These are phyloP conservation scores for Lentinus brumalis DNA, from an alignment of 768 basidiomycete species.

Conservation along the genomic window DNA sequence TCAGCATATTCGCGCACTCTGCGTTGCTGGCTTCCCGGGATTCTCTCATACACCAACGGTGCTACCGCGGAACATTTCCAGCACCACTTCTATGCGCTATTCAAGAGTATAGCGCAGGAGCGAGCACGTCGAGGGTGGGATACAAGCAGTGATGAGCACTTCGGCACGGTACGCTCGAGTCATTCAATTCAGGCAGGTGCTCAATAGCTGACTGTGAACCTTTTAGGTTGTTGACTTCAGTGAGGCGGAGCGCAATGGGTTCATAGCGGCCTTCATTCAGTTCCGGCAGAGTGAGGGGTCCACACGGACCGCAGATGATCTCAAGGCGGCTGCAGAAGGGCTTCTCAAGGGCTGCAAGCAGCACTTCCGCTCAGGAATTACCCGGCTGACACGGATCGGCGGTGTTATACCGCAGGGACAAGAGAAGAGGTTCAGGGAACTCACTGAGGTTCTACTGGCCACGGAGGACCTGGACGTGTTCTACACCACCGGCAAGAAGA, in stretches of 20 bases:
- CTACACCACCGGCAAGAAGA: slow-evolving; percentile 8
- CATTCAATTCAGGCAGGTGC: no score
- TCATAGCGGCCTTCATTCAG: slow-evolving; percentile 30
- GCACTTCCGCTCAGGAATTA: slow-evolving; percentile 34
- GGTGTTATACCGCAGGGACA: slow-evolving; percentile 25
- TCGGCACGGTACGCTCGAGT: background rate
- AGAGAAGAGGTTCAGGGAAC: slow-evolving; percentile 16
- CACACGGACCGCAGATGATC: slow-evolving; percentile 15
- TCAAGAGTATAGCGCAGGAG: slow-evolving; percentile 31
- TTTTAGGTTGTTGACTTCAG: slow-evolving; percentile 39
- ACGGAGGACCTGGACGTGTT: background rate
- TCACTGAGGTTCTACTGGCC: background rate
- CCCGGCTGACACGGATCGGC: slow-evolving; percentile 29
- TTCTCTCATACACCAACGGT: slow-evolving; percentile 39
- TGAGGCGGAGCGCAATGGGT: slow-evolving; percentile 36
- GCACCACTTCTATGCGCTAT: slow-evolving; percentile 34
- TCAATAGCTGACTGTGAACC: no score
- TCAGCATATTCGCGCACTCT: slow-evolving; percentile 33
- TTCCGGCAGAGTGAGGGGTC: slow-evolving; percentile 23
- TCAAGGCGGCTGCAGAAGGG: slow-evolving; percentile 22
- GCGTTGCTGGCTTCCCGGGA: slow-evolving; percentile 35
- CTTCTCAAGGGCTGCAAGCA: slow-evolving; percentile 35
- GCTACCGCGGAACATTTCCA: slow-evolving; percentile 34
- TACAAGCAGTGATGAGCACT: slow-evolving; percentile 18
- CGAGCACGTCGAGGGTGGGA: slow-evolving; percentile 9